phyloP scores from a whole-genome alignment of 352 stramenopile species.

The Phytopythium chamaehyphon region DNA sequence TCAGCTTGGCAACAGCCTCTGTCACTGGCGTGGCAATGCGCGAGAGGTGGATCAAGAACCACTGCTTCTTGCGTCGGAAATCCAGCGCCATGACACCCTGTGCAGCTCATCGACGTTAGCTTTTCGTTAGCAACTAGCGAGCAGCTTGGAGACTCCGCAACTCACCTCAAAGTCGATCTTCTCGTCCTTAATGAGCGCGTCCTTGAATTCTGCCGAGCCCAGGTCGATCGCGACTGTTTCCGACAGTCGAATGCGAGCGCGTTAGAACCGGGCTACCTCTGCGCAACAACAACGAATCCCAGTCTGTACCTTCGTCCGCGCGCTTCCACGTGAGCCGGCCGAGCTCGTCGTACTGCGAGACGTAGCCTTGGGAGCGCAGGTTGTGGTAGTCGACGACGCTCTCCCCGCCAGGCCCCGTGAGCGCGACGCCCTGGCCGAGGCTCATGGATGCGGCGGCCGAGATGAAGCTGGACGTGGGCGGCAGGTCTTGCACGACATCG shows the following conservation, averaged over 20 bases:
- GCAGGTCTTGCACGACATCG: conserved; percentile 22
- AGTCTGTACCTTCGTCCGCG: conserved; percentile 36
- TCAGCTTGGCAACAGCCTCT: conserved; percentile 60
- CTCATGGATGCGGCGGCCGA: conserved; percentile 5
- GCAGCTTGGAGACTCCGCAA: neutral
- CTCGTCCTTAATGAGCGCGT: conserved; percentile 31
- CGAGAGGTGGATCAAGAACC: conserved; percentile 71
- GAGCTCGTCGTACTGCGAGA: conserved; percentile 60
- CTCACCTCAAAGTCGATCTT: conserved; percentile 57
- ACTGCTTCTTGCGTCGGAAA: conserved; percentile 80
- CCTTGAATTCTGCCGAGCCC: conserved; percentile 52
- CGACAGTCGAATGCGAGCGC: neutral
- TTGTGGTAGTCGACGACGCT: conserved; percentile 58
- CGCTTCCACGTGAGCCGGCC: conserved; percentile 53
- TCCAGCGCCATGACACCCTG: conserved; percentile 72
- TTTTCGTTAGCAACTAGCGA: neutral
- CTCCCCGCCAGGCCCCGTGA: conserved; percentile 39
- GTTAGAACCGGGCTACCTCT: neutral
- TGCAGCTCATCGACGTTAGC: neutral
- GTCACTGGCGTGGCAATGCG: conserved; percentile 58
- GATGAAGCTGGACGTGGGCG: conserved; percentile 16
- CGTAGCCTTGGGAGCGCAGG: conserved; percentile 58
- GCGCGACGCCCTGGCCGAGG: conserved; percentile 6
- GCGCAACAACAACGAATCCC: neutral
- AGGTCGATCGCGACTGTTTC: conserved; percentile 54